Conservation (phyloP, 2,329 filamentous ascomycete species). For the Colletotrichum viniferum region DNA sequence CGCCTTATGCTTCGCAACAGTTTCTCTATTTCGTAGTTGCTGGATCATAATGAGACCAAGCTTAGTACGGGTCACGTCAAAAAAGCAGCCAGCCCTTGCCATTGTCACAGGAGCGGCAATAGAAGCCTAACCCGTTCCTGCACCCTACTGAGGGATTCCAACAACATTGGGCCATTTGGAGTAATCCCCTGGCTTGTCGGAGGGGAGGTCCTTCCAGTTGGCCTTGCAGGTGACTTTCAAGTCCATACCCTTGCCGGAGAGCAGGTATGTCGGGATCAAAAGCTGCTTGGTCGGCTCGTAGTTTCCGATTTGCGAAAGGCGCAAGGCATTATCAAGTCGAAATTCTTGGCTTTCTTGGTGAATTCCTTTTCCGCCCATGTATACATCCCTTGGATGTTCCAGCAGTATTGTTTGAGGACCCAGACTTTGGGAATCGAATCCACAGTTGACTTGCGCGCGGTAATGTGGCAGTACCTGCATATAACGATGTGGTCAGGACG, state of each 20-base stretch:
- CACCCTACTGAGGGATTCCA: fast-evolving
- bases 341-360: neutral
- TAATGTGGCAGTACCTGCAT: too few species aligned
- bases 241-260: neutral
- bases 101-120: neutral
- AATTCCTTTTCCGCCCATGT: neutral
- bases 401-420: neutral
- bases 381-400: neutral
- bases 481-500: fast-evolving
- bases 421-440: neutral
- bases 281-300: neutral
- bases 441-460: too few species aligned
- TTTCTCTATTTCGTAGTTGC: fast-evolving
- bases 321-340: neutral
- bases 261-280: neutral
- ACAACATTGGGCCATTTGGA: neutral
- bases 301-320: neutral
- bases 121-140: fast-evolving
- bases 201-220: neutral
- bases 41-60: fast-evolving
- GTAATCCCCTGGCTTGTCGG: fast-evolving
- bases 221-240: neutral
- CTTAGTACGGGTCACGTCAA: fast-evolving
- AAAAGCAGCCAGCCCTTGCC: neutral
- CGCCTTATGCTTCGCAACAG: too few species aligned